Base-by-base conservation (phyloP, 2,329 filamentous ascomycete species). In the Penicillium capsulatum region DNA sequence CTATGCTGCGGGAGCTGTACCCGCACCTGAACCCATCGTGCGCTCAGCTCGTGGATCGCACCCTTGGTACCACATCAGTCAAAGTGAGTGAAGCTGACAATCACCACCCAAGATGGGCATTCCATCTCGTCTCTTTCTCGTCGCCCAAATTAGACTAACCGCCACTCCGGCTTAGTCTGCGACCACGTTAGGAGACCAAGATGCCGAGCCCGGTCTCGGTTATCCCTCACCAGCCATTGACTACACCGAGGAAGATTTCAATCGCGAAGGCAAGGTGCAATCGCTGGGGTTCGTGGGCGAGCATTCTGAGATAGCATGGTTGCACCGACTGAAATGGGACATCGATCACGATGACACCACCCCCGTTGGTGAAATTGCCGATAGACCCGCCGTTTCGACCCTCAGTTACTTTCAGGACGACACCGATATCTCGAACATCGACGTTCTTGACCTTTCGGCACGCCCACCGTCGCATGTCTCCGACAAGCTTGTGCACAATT, bases 251-350 rank as follows among this genome's bases (percentile, higher is more conserved):
- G 67, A 71, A 45, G 69, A 71, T 35, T 69, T 68, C 42, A 65
- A 66, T 20, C 60, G 64, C 19, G 61, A 63, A 43, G 62, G 65
- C 36, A 60, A 61, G 31, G 58, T 62, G 9, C 58, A 64, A 34
- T 57, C 61, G 1, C 63, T 62, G 20, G 66, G 68, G 0, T 71
- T 68, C 51, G 61, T 69, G 39, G 69, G 69, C 8, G 69, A 68
- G 41, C 66, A 68, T 37, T 70, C 68, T 4, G 67, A 69, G 36
- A 59, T 68, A 28, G 63, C 61, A 15, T 72, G 69, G 69, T 47
- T 71, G 17, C 64, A 69, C 45, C 58, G 64, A 36, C 50, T 71
- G 37, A 64, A 61, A 32, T 58, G 64, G 35, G 48, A 61, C 19
- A 62, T 67, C 34, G 60, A 63, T 34, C 53, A 51, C 22, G 57